Base-by-base conservation (phyloP, 164 flowering plant genomes). In the Stephania japonica region DNA sequence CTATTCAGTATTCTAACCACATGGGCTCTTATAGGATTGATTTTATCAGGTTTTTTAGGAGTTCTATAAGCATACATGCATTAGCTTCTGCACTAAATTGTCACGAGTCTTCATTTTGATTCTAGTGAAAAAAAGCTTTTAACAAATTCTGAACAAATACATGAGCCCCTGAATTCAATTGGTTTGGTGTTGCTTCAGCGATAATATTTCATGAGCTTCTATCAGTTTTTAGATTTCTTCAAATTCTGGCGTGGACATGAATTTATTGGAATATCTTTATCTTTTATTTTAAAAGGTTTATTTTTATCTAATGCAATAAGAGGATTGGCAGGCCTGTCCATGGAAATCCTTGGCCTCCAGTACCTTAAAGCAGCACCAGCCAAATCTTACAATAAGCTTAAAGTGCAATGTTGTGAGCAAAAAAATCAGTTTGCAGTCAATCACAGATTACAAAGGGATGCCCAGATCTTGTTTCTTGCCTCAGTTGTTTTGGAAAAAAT, bases 251-350 rank as follows among this genome's bases (percentile, higher is more conserved):
- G 18, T 18, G 63, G 23, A 16, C 63, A 50, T 6, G 7, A 16
- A 5, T 56, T 56, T n/a, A 8, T 44, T 44, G 5, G 7, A 44
- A 44, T 44, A 32, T 32, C 38, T 44, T 44, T 44, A 3, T 44
- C 14, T 44, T 9, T 44, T 13, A 44, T 1, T 44, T 50, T 69
- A 24, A 14, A 44, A n/a, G 41, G 71, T 69, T 11, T 56, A 16
- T 67, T 18, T 68, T 71, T 47, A 32, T 16, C 32, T 63, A 77
- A 76, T 78, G 79, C 78, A 21, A 62, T 70, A 71, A 72, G 68
- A 27, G 32, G 24, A 64, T 25, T 68, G 70, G 68, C 81, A 82
- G 85, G 76, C 75, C 32, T 76, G 72, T 49, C 75, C 42, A 47
- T 75, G 79, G 76, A 78, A 77, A 72, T 73, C 70, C 59, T 41